These are phyloP conservation scores for Populus hybrid DNA, from an alignment of 441 rosid genomes.

Conservation along the genomic window DNA sequence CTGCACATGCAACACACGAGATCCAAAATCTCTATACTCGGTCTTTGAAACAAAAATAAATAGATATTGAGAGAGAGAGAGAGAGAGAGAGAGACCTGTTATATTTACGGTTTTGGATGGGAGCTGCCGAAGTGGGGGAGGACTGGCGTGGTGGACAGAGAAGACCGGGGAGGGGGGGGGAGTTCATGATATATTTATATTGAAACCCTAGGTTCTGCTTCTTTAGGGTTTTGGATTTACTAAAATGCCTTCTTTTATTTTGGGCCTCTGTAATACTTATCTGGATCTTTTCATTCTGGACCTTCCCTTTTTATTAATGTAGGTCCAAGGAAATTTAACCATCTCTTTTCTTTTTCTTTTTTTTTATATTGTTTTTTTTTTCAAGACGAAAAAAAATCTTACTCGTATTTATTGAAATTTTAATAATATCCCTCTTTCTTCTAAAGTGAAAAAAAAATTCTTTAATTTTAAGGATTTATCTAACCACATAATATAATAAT, in stretches of 20 bases:
- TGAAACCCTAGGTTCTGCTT: conserved; percentile 20
- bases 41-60: not conserved
- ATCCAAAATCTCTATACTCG: conserved; percentile 2
- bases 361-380: too few relatives aligned
- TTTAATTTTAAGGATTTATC: too few relatives aligned
- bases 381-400: too few relatives aligned
- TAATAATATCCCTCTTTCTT: too few relatives aligned
- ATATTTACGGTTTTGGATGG: conserved; percentile 6
- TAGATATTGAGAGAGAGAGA: not conserved
- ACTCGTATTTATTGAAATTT: too few relatives aligned
- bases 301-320: not conserved
- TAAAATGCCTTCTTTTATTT: not conserved
- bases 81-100: not conserved
- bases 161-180: too few relatives aligned
- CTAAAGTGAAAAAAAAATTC: too few relatives aligned
- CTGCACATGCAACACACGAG: conserved; percentile 21
- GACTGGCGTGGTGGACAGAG: not conserved
- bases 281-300: not conserved
- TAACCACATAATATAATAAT: too few relatives aligned
- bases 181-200: not conserved
- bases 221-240: not conserved
- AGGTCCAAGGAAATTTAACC: too few relatives aligned
- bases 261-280: not conserved
- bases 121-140: not conserved
- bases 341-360: too few relatives aligned